Evolutionary conservation across 1,139 yeast genomes (phyloP), one percentile per base, ranked within the genome.

Genomic region (Pichia sp.): DNA sequence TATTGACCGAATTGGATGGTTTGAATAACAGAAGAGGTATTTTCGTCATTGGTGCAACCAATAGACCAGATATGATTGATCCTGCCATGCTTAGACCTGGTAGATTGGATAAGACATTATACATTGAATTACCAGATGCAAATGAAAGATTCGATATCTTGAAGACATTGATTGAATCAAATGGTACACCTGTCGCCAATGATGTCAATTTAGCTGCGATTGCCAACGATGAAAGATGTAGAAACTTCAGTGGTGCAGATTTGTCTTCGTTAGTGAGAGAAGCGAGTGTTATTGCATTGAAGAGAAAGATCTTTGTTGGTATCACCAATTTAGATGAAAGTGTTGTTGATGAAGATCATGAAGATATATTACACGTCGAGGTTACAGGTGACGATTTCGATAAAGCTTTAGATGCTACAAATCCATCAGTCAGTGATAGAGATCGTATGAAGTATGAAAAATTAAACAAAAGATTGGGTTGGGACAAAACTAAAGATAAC

Each of bases 51-150:
- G 99, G 97, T 30, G 99, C 99, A 2, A 93, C 99, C 0, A 93
- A 93, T 61, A 77, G 99, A 64, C 98, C 98, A 0, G 99, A 93
- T 66, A 93, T 93, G 90, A 93, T 93, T 55, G 99, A 93, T 67
- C 93, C 96, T 9, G 99, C 99, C 1, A 93, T 93, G 98, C 72
- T 93, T 46, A 79, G 99, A 63, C 99, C 99, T 0, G 99, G 99
- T 3, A 79, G 99, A 65, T 74, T 93, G 58, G 99, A 93, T 63
- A 93, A 93, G 67, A 91, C 96, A 4, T 72, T 93, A 41, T 91
- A 84, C 66, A 94, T 93, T 38, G 97, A 93, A 63, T 72, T 93
- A 43, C 99, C 99, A 2, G 77, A 81, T 6, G 79, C 81, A 0
- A 74, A 70, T 7, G 99, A 93, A 64, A 76, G 96, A 52, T 68